A percentile compares a stretch with the other conserved stretches of the same genome.
These are phyloP conservation scores for Setomelanomma holmii DNA, from an alignment of 2,329 filamentous ascomycete genomes.

Conservation along the genomic window DNA sequence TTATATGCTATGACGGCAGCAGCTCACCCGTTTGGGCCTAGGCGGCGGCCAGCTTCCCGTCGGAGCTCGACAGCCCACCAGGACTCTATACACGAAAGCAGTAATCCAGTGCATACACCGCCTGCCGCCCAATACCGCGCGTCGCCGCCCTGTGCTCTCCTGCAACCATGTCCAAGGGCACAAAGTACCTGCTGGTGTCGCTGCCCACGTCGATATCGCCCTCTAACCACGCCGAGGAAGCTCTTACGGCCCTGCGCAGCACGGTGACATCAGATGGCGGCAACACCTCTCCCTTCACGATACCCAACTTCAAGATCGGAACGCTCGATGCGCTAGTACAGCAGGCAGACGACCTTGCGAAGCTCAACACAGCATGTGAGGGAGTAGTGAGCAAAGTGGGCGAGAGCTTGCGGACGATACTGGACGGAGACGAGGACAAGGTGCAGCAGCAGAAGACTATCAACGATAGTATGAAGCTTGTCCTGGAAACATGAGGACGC, in stretches of 20 bases:
- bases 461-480: conserved; percentile 74
- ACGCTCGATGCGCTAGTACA: conserved; percentile 94
- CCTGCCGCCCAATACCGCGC: conserved; percentile 21
- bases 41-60: conserved; percentile 19
- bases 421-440: conserved; percentile 85
- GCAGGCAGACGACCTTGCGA: conserved; percentile 92
- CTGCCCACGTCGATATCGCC: conserved; percentile 87
- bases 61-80: conserved; percentile 26
- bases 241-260: conserved; percentile 75
- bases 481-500: neutral
- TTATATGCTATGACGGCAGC: conserved; percentile 29
- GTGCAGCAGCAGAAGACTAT: conserved; percentile 88
- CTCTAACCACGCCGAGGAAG: conserved; percentile 80
- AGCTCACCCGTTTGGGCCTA: conserved; percentile 13
- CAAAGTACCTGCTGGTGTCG: conserved; percentile 86
- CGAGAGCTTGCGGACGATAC: conserved; percentile 81
- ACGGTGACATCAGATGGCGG: conserved; percentile 78
- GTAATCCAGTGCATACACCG: conserved; percentile 26
- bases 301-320: conserved; percentile 97
- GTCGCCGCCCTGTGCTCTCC: conserved; percentile 14
- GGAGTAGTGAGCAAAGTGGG: conserved; percentile 85
- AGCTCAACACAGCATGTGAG: conserved; percentile 82
- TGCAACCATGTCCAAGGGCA: conserved; percentile 52
- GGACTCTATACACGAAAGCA: conserved; percentile 25
- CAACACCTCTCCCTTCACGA: conserved; percentile 75